Conservation (phyloP, 305 asterid genomes). For the Striga hermonthica region DNA sequence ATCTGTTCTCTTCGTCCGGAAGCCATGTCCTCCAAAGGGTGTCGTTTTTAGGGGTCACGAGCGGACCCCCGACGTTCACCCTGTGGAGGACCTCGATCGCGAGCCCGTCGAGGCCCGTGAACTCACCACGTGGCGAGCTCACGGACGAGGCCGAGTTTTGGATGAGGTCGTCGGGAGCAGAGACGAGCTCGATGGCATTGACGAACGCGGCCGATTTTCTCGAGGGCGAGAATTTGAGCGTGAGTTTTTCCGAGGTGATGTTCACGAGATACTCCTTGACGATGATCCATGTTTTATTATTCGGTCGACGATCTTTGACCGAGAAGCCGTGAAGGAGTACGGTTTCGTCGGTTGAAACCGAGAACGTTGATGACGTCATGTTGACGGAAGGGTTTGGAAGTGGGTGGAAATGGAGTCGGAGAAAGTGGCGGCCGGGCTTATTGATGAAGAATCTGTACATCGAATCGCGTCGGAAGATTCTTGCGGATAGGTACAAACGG, state of each 20-base stretch:
- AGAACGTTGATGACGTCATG: constrained; percentile 60
- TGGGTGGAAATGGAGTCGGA: constrained; percentile 72
- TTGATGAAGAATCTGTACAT: constrained; percentile 62
- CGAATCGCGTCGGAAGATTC: constrained; percentile 64
- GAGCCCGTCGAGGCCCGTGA: constrained; percentile 39
- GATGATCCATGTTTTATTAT: constrained; percentile 12
- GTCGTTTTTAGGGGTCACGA: constrained; percentile 69
- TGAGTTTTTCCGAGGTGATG: constrained; percentile 52
- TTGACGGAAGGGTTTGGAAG: constrained; percentile 55
- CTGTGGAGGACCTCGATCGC: constrained; percentile 64
- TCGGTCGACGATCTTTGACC: constrained; percentile 35
- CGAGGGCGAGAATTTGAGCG: constrained; percentile 75
- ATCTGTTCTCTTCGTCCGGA: constrained; percentile 36
- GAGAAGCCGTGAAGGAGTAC: constrained; percentile 82
- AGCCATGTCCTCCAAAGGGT: constrained; percentile 72
- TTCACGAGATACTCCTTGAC: constrained; percentile 79
- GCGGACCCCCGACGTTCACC: constrained; percentile 72
- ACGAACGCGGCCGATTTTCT: constrained; percentile 68
- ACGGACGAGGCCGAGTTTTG: constrained; percentile 54
- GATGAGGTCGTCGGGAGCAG: constrained; percentile 70
- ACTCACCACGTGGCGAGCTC: constrained; percentile 45
- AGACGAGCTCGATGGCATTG: constrained; percentile 82
- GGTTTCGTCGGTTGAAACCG: constrained; percentile 49
- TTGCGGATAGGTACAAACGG: constrained; percentile 51
- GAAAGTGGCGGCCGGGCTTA: constrained; percentile 64